A percentile compares a stretch with the other conserved stretches of the same genome.
These are phyloP conservation scores for Neurospora tetrasperma DNA, from an alignment of 495 filamentous ascomycete genomes.

Conservation along the genomic window DNA sequence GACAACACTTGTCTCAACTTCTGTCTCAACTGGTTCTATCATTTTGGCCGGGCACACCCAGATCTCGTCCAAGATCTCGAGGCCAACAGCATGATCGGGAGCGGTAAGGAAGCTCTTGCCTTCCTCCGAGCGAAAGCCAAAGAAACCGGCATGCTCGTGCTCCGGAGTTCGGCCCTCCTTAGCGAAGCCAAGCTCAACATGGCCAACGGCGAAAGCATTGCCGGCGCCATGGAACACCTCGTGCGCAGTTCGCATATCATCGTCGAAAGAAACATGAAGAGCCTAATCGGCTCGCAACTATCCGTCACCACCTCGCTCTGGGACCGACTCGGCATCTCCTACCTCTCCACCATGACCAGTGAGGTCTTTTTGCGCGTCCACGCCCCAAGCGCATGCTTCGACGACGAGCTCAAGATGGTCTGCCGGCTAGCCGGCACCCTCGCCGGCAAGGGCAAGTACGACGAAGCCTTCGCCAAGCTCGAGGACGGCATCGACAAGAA, in stretches of 20 bases:
- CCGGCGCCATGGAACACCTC: conserved; percentile 66
- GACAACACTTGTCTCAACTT: conserved; percentile 92
- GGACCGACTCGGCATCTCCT: conserved; percentile 60
- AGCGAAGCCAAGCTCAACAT: conserved; percentile 78
- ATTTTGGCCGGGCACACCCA: conserved; percentile 80
- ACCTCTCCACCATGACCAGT: conserved; percentile 56
- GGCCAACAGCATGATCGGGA: conserved; percentile 61
- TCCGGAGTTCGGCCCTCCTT: conserved; percentile 75
- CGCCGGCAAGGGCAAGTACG: conserved; percentile 52
- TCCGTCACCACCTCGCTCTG: conserved; percentile 62
- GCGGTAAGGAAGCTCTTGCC: conserved; percentile 68
- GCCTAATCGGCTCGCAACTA: conserved; percentile 62
- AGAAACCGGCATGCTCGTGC: conserved; percentile 77
- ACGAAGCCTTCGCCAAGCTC: conserved; percentile 55
- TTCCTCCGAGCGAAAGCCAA: conserved; percentile 84
- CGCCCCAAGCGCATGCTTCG: conserved; percentile 49
- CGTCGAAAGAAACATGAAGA: conserved; percentile 61
- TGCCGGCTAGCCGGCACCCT: conserved; percentile 38
- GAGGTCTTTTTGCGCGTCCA: conserved; percentile 75
- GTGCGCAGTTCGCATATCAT: conserved; percentile 74
- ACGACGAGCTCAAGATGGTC: conserved; percentile 61
- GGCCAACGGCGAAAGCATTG: conserved; percentile 65
- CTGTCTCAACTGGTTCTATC: conserved; percentile 93
- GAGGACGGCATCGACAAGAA: conserved; percentile 52
- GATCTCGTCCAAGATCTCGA: conserved; percentile 59